A percentile compares a stretch with the other conserved stretches of the same genome.
Evolutionary conservation across 176 grass and related monocot species (phyloP).

Genomic region (Lolium rigidum): DNA sequence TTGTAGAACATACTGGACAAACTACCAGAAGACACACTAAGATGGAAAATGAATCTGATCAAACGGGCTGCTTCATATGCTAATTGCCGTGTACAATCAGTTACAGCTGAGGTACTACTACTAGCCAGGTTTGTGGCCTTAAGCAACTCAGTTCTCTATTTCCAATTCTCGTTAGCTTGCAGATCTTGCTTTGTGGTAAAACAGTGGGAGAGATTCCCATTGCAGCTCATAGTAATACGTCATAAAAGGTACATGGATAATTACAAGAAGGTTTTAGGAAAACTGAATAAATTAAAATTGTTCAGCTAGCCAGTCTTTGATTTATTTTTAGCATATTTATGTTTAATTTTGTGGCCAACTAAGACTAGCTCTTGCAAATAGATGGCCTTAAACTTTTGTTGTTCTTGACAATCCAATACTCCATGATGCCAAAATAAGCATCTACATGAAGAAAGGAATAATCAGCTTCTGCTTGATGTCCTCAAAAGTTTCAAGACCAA

Average conservation of each 20-base stretch:
- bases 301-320: not conserved
- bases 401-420: not conserved
- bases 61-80: conserved; percentile 52
- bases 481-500: too few relatives aligned
- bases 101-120: conserved; percentile 64
- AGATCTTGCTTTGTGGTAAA: not conserved
- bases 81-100: conserved; percentile 56
- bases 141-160: not conserved
- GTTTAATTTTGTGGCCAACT: not conserved
- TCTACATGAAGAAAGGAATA: not conserved
- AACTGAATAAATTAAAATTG: not conserved
- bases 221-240: not conserved
- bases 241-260: not conserved
- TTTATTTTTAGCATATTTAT: not conserved
- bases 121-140: conserved; percentile 51
- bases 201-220: not conserved
- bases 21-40: conserved; percentile 62
- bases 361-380: conserved; percentile 5
- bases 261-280: not conserved
- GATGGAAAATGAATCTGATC: conserved; percentile 63
- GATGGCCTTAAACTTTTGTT: not conserved
- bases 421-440: not conserved
- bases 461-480: too few relatives aligned
- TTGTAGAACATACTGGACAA: conserved; percentile 64
- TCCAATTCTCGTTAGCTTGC: not conserved